Base-by-base conservation (phyloP, 106 monocot genomes). In the Dendrobium chrysotoxum region DNA sequence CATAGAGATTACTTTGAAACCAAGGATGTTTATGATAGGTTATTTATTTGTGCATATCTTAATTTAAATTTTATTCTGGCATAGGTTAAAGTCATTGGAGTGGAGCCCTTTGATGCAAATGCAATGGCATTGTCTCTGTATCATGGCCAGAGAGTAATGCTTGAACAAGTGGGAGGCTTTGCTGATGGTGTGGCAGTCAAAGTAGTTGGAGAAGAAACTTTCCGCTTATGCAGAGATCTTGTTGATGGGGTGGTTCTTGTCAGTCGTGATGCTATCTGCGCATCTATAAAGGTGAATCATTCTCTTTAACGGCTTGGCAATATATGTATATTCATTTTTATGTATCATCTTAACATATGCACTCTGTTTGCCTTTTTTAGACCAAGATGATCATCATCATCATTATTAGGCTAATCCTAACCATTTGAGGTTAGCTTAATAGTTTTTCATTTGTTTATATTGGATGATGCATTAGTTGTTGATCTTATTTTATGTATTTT, bases 181-280 rank as follows among this genome's bases (percentile, higher is more conserved):
- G 99, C 93, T 42, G 95, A 99, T 87, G 99, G 99, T 86, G 99
- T 99, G 77, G 99, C 99, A 82, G 95, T 99, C 6, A 99, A 95
- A 88, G 87, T 81, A 40, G 95, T 99, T 78, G 99, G 99, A 39
- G 91, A 99, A 81, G 99, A 95, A 83, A 95, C 99, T 11, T 99
- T 92, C 39, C 91, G 93, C 57, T 78, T 99, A 53, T 99, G 95
- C 83, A 82, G 91, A 53, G 90, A 91, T 35, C 79, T 95, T 17
- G 80, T 99, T 46, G 99, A 99, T 87, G 99, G 99, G 7, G 85
- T 99, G 40, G 99, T 99, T 84, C 91, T 99, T 81, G 95, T 99
- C 71, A 90, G 86, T 40, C 93, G 99, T 88, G 99, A 99, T 89
- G 91, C 99, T 75, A 95, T 99, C 67, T 99, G 99, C 86, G 99